phyloP scores from a whole-genome alignment of 352 stramenopile genomes.

The Phytophthora sojae region DNA sequence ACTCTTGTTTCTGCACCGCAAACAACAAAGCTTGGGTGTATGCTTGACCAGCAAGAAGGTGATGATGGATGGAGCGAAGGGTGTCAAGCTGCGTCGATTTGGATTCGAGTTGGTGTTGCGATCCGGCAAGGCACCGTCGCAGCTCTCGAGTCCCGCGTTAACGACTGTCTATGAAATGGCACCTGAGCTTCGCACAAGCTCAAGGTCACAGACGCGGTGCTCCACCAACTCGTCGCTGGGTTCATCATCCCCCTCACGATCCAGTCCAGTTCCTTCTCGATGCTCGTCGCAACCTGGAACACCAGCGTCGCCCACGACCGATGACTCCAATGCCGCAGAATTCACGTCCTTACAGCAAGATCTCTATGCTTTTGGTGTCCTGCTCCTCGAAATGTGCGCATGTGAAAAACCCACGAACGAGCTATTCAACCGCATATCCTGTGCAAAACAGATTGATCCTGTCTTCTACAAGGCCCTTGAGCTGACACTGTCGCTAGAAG shows the following conservation, averaged over 20 bases:
- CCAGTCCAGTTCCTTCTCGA: slow-evolving; percentile 2
- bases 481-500: slow-evolving; percentile 28
- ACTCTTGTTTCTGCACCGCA: slow-evolving; percentile 54
- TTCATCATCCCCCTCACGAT: slow-evolving; percentile 9
- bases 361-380: slow-evolving; percentile 73
- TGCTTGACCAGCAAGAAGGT: slow-evolving; percentile 79
- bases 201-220: slow-evolving; percentile 3
- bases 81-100: slow-evolving; percentile 67
- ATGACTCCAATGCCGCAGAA: background rate
- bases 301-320: slow-evolving; percentile 4
- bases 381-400: slow-evolving; percentile 77
- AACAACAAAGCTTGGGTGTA: slow-evolving; percentile 45
- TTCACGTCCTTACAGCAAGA: slow-evolving; percentile 41
- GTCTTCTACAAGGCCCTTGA: slow-evolving; percentile 51
- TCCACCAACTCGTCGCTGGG: slow-evolving; percentile 6
- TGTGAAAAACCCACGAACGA: slow-evolving; percentile 62
- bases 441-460: slow-evolving; percentile 54
- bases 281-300: slow-evolving; percentile 24
- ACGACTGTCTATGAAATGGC: slow-evolving; percentile 42
- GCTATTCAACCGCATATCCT: slow-evolving; percentile 57
- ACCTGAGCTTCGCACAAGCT: background rate
- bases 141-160: slow-evolving; percentile 24
- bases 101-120: slow-evolving; percentile 47
- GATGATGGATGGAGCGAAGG: slow-evolving; percentile 47
- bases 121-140: slow-evolving; percentile 29